Evolutionary conservation across 2,329 filamentous ascomycete genomes (phyloP), one percentile per base, ranked within the genome.

Genomic region (Ceratocystis colombiana): DNA sequence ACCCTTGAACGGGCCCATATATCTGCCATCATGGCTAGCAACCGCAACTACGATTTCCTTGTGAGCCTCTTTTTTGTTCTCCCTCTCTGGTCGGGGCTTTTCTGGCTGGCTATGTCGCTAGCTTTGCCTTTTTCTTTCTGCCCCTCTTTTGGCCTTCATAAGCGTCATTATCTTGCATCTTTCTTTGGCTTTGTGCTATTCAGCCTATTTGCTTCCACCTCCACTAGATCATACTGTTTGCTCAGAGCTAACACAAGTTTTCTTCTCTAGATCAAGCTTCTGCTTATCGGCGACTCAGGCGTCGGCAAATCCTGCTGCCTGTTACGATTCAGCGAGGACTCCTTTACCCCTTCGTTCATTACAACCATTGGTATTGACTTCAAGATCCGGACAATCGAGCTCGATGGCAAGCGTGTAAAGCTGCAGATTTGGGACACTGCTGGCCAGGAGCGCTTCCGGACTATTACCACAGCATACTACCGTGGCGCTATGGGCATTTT

Each of bases 281-380:
- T 96, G 75, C 85, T 96, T 75, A 96, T 96, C 77, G 92, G 92
- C 77, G 92, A 96, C 81, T 96, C 91, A 62, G 92, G 92, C 74
- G 92, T 96, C 69, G 92, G 92, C 77, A 96, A 96, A 80, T 96
- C 92, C 71, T 96, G 92, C 86, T 96, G 92, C 79, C 84, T 96
- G 76, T 82, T 96, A 75, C 90, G 92, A 72, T 96, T 96, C 82
- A 96, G 90, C 78, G 92, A 96, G 79, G 92, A 96, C 81, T 95
- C 90, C 61, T 96, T 96, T 80, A 96, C 92, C 64, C 92, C 92
- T 55, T 96, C 90, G 72, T 96, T 96, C 82, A 96, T 96, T 81
- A 96, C 92, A 69, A 99, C 94, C 70, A 99, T 99, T 78, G 94
- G 94, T 72, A 97, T 99, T 80, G 94, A 99, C 80, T 99, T 99